phyloP scores from a whole-genome alignment of 2,329 filamentous ascomycete species.

The Mariannaea sp. region DNA sequence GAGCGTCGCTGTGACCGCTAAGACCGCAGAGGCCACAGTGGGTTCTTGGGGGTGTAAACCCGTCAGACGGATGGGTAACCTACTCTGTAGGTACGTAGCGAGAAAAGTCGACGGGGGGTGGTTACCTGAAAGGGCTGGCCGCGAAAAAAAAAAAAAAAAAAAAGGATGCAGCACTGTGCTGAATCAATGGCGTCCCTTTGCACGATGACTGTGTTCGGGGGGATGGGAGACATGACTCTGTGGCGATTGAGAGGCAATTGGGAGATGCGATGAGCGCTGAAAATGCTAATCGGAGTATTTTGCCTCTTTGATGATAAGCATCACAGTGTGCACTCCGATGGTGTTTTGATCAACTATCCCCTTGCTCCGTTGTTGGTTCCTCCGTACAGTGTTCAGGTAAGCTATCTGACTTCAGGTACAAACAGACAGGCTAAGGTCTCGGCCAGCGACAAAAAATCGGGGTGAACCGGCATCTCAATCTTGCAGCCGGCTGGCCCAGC shows the following conservation, averaged over 20 bases:
- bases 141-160: not conserved
- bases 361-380: not conserved
- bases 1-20: constrained; percentile 25
- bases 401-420: constrained; percentile 10
- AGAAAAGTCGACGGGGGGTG: constrained; percentile 21
- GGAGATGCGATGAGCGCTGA: not conserved
- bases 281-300: constrained; percentile 5
- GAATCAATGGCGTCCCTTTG: not conserved
- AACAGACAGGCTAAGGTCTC: constrained; percentile 36
- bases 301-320: constrained; percentile 11
- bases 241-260: not conserved
- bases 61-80: constrained; percentile 17
- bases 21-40: constrained; percentile 19
- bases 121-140: constrained; percentile 27
- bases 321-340: constrained; percentile 8
- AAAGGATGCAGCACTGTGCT: constrained; percentile 15
- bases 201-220: not conserved
- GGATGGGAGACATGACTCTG: constrained; percentile 6
- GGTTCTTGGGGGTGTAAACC: constrained; percentile 21
- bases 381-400: constrained; percentile 12
- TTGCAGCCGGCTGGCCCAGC: constrained; percentile 32
- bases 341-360: not conserved
- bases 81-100: constrained; percentile 17
- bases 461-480: constrained; percentile 44
- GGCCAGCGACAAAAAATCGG: constrained; percentile 42